These are phyloP conservation scores for Xylariaceae sp. DNA, from an alignment of 2,329 filamentous ascomycete species.

Conservation along the genomic window DNA sequence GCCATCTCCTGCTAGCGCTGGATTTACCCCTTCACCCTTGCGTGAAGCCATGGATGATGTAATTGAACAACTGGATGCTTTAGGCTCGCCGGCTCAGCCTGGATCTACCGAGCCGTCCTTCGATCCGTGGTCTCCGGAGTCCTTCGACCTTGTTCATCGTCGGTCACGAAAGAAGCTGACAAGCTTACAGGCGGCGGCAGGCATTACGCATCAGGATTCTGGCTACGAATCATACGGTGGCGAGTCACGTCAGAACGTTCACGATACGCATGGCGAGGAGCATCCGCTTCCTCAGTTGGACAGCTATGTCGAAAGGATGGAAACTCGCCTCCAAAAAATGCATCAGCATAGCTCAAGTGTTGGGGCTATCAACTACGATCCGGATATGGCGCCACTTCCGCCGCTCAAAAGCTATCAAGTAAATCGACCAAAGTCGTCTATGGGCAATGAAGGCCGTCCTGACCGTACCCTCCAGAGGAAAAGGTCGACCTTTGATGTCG, in stretches of 20 bases:
- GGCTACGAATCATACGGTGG: conserved; percentile 56
- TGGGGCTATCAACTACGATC: conserved; percentile 33
- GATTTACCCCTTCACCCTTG: conserved; percentile 82
- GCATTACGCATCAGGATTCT: conserved; percentile 57
- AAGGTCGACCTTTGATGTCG: conserved; percentile 75
- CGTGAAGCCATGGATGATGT: conserved; percentile 97
- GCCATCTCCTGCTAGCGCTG: conserved; percentile 60
- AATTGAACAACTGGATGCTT: conserved; percentile 87
- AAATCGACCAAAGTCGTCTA: conserved; percentile 55
- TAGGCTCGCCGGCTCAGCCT: conserved; percentile 58
- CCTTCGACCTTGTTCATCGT: conserved; percentile 57
- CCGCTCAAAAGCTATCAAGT: conserved; percentile 47
- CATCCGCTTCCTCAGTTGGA: conserved; percentile 64
- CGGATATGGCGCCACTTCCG: conserved; percentile 27
- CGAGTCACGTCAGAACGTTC: conserved; percentile 43
- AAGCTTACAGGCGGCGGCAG: conserved; percentile 68
- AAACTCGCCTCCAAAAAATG: conserved; percentile 68
- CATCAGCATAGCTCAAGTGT: conserved; percentile 53
- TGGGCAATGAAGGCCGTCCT: conserved; percentile 38
- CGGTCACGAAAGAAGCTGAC: conserved; percentile 34
- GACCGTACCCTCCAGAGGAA: conserved; percentile 52
- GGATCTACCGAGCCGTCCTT: conserved; percentile 53
- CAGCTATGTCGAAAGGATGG: conserved; percentile 90
- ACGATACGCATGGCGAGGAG: conserved; percentile 41
- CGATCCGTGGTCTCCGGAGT: conserved; percentile 87